Percentiles rank a stretch among this genome's conserved stretches.
phyloP scores from a whole-genome alignment of 306 rosid species.

The Cucurbita maxima region DNA sequence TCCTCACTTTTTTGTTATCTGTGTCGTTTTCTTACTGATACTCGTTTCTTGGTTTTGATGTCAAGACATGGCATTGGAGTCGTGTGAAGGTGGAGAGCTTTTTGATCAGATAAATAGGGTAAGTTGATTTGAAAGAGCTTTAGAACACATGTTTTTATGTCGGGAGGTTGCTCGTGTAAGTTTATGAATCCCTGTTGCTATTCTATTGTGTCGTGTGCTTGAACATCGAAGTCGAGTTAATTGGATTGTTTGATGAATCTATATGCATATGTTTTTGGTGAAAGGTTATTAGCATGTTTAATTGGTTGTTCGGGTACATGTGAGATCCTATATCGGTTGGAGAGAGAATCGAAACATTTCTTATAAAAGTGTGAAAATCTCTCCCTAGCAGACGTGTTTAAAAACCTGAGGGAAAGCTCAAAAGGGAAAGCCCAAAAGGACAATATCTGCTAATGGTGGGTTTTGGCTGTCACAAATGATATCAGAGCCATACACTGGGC shows the following conservation, averaged over 20 bases:
- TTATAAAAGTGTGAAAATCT: too few relatives aligned
- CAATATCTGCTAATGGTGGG: too few relatives aligned
- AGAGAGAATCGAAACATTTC: too few relatives aligned
- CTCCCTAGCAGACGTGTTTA: too few relatives aligned
- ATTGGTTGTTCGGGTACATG: background rate
- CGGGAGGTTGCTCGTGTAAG: background rate
- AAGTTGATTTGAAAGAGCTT: conserved; percentile 19
- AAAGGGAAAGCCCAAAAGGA: too few relatives aligned
- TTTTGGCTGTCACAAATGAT: too few relatives aligned
- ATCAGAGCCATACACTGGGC: too few relatives aligned
- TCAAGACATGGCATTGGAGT: conserved; percentile 98
- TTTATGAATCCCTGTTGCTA: background rate
- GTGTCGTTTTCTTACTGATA: background rate
- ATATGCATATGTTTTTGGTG: background rate
- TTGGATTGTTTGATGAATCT: background rate
- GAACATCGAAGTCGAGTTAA: background rate
- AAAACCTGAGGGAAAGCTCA: too few relatives aligned
- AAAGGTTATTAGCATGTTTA: background rate
- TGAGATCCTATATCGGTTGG: background rate
- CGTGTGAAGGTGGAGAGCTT: conserved; percentile 99
- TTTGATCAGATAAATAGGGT: conserved; percentile 99
- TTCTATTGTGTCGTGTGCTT: background rate
- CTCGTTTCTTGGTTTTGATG: conserved; percentile 13
- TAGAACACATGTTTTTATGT: background rate
- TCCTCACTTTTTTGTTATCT: background rate